Percentiles rank a stretch among this genome's conserved stretches.
phyloP scores from a whole-genome alignment of 2,329 filamentous ascomycete species.

The Ilyonectria sp. region DNA sequence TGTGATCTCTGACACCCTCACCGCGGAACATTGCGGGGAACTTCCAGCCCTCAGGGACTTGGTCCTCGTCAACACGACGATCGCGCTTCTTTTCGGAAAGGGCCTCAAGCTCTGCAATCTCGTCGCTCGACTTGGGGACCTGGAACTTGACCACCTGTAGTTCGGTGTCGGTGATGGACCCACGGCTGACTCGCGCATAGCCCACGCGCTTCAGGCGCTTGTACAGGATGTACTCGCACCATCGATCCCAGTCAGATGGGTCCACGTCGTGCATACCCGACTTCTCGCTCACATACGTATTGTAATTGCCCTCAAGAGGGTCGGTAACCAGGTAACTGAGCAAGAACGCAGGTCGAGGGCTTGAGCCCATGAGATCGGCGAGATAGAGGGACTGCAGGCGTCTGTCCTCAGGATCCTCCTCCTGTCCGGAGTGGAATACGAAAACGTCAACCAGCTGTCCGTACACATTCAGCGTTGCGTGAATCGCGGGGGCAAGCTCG shows the following conservation, averaged over 20 bases:
- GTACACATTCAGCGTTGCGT: constrained; percentile 96
- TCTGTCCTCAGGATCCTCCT: constrained; percentile 94
- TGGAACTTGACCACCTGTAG: constrained; percentile 97
- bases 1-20: constrained; percentile 88
- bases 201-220: constrained; percentile 88
- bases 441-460: constrained; percentile 92
- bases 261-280: constrained; percentile 98
- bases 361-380: constrained; percentile 87
- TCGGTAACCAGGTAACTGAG: constrained; percentile 94
- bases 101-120: constrained; percentile 61
- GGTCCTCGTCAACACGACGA: constrained; percentile 74
- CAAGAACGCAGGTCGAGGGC: constrained; percentile 84
- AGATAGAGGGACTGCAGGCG: constrained; percentile 90
- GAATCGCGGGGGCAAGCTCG: constrained; percentile 94
- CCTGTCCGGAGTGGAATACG: constrained; percentile 98
- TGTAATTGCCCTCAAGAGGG: constrained; percentile 94
- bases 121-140: constrained; percentile 76
- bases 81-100: constrained; percentile 69
- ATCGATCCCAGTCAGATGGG: constrained; percentile 92
- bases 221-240: constrained; percentile 99
- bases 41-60: constrained; percentile 82
- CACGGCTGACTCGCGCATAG: constrained; percentile 90
- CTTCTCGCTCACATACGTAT: constrained; percentile 88
- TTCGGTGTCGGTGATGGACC: constrained; percentile 97
- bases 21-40: constrained; percentile 91